These are phyloP conservation scores for Tilletia horrida DNA, from an alignment of 1,284 basidiomycete genomes.

Conservation along the genomic window DNA sequence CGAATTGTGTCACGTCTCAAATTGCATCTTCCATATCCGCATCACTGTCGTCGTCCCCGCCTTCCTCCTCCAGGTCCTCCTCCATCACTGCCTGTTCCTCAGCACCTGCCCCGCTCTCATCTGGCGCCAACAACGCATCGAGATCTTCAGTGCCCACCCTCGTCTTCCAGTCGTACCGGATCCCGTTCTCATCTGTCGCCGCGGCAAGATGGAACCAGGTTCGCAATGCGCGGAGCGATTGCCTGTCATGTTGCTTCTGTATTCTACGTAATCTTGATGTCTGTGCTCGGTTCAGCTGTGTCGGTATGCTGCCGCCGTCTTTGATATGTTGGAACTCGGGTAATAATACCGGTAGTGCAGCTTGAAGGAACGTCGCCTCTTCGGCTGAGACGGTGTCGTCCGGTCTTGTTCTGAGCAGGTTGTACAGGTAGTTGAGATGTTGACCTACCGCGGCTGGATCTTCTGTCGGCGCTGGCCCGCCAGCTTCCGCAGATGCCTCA, in stretches of 20 bases:
- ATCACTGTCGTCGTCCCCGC: conserved; percentile 16
- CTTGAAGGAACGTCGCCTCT: not conserved
- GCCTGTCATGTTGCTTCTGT: conserved; percentile 11
- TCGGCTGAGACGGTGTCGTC: conserved; percentile 12
- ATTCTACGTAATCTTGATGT: not conserved
- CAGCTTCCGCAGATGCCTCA: not conserved
- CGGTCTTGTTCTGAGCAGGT: conserved; percentile 2
- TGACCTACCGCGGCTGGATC: not conserved
- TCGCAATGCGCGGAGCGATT: conserved; percentile 8
- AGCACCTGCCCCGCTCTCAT: conserved; percentile 3
- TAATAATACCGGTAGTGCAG: not conserved
- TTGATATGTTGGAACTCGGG: not conserved
- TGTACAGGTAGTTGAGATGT: conserved; percentile 17
- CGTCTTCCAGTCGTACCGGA: conserved; percentile 27
- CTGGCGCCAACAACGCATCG: conserved; percentile 6
- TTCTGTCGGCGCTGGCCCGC: not conserved
- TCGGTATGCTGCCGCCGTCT: not conserved
- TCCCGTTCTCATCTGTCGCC: conserved; percentile 23
- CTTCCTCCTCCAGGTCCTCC: conserved; percentile 20
- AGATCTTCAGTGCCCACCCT: conserved; percentile 8
- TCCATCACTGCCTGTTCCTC: conserved; percentile 18
- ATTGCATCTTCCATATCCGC: conserved; percentile 5
- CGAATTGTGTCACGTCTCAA: not conserved
- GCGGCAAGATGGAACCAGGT: conserved; percentile 20
- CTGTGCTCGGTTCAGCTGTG: not conserved